Base-by-base conservation (phyloP, 345 rosid species). In the Syzygium grande region DNA sequence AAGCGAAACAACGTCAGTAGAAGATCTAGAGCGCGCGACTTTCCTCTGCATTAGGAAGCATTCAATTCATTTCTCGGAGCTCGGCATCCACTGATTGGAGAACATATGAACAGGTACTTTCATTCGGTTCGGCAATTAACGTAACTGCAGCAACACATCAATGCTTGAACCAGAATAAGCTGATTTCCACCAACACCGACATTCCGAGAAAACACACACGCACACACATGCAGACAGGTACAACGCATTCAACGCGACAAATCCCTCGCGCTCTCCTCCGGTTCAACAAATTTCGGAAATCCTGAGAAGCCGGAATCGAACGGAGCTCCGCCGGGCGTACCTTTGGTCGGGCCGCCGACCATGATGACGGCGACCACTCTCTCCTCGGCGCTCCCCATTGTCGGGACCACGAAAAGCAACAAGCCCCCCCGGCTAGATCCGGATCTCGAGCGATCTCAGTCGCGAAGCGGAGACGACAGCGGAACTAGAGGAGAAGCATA, bases 281-380 rank as follows among this genome's bases (percentile, higher is more conserved):
- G 49, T 41, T 41, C 41, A 65, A 86, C 49, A 43, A 43, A 43
- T 41, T 6, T 43, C 61, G 30, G 19, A 30, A 29, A 19, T 21
- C 58, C 83, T 43, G 41, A 29, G 27, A 88, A 52, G 27, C 43
- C 23, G 65, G 65, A 86, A 89, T n/a, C 30, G 51, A 55, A 73
- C 52, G 23, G 52, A 38, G 61, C 16, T 86, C 3, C 12, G 51
- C 21, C 58, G 58, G 63, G 54, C 85, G 54, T 90, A 97, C 99
- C 99, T 97, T 97, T 97, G 86, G 99, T 97, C 17, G 99, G 99
- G 52, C 99, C 99, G 87, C 99, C 99, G 89, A 97, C 99, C 99
- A 97, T 95, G 93, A 96, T 97, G 86, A 97, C 98, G 91, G 99
- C 99, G 83, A 97, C 97, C 84, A 95, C 96, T 88, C 91, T 95